Evolutionary conservation across 805 yeast species (phyloP), one percentile per base, ranked within the genome.

Genomic region (Blastobotrys chiropterorum): DNA sequence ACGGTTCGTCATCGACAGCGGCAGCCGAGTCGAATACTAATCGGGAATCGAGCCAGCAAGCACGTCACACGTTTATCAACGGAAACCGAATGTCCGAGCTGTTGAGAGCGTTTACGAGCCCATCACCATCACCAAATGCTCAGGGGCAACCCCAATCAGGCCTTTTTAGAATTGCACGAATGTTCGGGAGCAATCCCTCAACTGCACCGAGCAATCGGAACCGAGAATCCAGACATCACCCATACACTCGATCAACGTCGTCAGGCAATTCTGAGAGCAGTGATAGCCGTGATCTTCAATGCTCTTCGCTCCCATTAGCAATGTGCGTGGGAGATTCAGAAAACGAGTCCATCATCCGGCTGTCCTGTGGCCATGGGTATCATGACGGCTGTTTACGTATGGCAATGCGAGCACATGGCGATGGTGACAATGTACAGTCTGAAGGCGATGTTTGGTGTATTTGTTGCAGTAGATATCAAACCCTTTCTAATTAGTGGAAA

Each of bases 401-500:
- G 41, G 47, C 58, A 13, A 60, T 60, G 62, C 43, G 66, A 15
- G 50, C 60, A 4, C 68, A 64, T 47, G 68, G 68, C 8, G 68
- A 65, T 44, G 50, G 47, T 3, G 59, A 56, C 16, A 61, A 62
- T 40, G 30, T 17, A 19, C 31, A 42, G 14, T 20, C 34, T 13
- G 40, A 43, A 11, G 49, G 49, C n/a, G 61, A 61, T 21, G 66
- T 64, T n/a, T 64, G 68, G 68, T 64, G 68, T 48, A 56, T 55
- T 51, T 49, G 66, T 21, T 64, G 68, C 44, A 59, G 68, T 4
- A 54, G 65, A 15, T 64, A 64, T 46, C 55, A 58, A 16, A 49
- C 34, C 34, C 34, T 26, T 11, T 26, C 34, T 26, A 26, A 26
- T 26, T 40, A 40, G 43, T 40, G 43, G 16, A 40, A 3, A 8